Conservation (phyloP, 805 yeast genomes). For the Deakozyma indianensis region DNA sequence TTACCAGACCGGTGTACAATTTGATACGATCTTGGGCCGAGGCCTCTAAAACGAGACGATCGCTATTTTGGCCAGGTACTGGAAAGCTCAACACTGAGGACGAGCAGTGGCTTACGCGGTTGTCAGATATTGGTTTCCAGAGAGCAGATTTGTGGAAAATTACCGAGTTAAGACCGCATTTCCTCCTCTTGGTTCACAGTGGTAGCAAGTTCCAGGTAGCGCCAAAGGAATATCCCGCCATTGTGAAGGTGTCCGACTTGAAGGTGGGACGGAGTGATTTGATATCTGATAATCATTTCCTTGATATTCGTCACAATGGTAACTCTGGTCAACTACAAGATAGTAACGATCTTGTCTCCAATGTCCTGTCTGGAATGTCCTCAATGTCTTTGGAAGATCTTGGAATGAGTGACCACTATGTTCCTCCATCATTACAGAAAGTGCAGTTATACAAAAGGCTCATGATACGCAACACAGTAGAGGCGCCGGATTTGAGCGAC, state of each 20-base stretch:
- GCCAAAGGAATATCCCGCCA: not conserved
- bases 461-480: conserved; percentile 44
- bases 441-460: conserved; percentile 45
- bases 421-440: conserved; percentile 19
- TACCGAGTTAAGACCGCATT: conserved; percentile 52
- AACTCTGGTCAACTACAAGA: not conserved
- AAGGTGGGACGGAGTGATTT: not conserved
- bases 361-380: not conserved
- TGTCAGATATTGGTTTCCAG: conserved; percentile 58
- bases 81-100: conserved; percentile 17
- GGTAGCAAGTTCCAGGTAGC: not conserved
- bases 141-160: conserved; percentile 76
- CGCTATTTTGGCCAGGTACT: conserved; percentile 62
- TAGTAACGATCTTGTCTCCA: not conserved
- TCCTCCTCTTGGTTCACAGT: conserved; percentile 35
- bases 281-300: not conserved
- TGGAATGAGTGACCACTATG: not conserved
- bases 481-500: conserved; percentile 36
- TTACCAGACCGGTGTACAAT: conserved; percentile 52
- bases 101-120: conserved; percentile 44
- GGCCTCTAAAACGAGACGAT: conserved; percentile 35
- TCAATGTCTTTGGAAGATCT: not conserved
- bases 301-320: not conserved
- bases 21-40: conserved; percentile 55
- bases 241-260: not conserved